Percentiles rank a stretch among this genome's conserved stretches.
These are phyloP conservation scores for Breynia disticha DNA, from an alignment of 441 rosid species.

Conservation along the genomic window DNA sequence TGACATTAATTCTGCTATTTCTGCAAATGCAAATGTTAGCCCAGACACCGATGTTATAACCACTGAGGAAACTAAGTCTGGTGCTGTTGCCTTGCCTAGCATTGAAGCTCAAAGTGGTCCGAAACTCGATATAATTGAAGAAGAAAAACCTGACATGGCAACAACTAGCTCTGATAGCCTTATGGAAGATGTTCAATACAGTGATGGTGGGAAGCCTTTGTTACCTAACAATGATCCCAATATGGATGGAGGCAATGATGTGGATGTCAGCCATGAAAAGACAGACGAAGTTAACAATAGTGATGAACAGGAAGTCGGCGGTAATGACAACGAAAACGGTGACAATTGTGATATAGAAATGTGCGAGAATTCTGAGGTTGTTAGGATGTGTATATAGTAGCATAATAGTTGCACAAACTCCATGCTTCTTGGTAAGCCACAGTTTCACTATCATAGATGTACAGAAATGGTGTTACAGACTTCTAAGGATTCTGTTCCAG, in stretches of 20 bases:
- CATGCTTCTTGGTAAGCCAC: constrained; percentile 15
- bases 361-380: constrained; percentile 24
- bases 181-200: constrained; percentile 23
- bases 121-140: constrained; percentile 26
- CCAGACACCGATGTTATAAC: constrained; percentile 35
- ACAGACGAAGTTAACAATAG: constrained; percentile 15
- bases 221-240: constrained; percentile 22
- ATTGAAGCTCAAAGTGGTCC: constrained; percentile 14
- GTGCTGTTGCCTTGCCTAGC: constrained; percentile 15
- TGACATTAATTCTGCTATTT: constrained; percentile 48
- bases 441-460: constrained; percentile 34
- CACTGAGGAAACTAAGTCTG: constrained; percentile 33
- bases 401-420: constrained; percentile 19
- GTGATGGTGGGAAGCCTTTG: constrained; percentile 18
- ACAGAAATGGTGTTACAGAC: constrained; percentile 37
- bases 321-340: constrained; percentile 28
- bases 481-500: constrained; percentile 20
- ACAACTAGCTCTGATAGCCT: constrained; percentile 19
- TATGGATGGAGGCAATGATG: constrained; percentile 29
- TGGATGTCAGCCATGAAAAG: constrained; percentile 16
- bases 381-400: constrained; percentile 31
- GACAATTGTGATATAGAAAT: constrained; percentile 28
- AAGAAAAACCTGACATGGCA: constrained; percentile 27
- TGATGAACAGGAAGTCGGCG: constrained; percentile 3
- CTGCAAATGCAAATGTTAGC: constrained; percentile 23